Evolutionary conservation across 306 rosid genomes (phyloP), one percentile per base, ranked within the genome.

Genomic region (Quercus parvula): DNA sequence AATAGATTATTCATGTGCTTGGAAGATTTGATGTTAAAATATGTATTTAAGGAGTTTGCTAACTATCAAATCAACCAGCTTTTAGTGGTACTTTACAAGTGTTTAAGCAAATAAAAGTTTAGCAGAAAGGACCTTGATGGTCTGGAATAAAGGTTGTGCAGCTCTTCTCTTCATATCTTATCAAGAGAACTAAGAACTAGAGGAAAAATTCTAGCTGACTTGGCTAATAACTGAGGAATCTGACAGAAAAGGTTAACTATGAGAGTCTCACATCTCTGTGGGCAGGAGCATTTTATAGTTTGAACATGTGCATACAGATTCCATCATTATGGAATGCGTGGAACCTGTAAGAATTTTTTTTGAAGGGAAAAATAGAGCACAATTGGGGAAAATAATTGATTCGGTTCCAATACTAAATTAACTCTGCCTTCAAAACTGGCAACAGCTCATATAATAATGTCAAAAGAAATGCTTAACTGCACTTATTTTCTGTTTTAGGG

Each of bases 401-500:
- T 70, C 38, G 71, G 27, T 75, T 14, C 25, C 56, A n/a, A 77
- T 15, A 76, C 61, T 64, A 75, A 25, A 59, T 31, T 75, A 33
- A 71, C 61, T 56, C 44, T 73, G 33, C 73, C 77, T 70, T 8
- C 33, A 71, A 8, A 67, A 35, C 61, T 19, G 72, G 49, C 63
- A 7, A 62, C 49, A 62, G 83, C 61, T 52, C 35, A 77, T 74
- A 4, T 19, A 46, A 24, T 24, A 24, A n/a, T 31, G 35, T 31
- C 6, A 31, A 31, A 31, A 30, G 78, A 63, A 49, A 54, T 68
- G 78, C 75, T 74, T 80, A 62, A 77, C 22, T 76, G 38, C 13
- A 76, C 62, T 59, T 75, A 8, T 82, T 83, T 72, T 57, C 74
- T 81, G 77, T 81, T 87, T 28, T 78, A 95, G 98, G 99, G 64